Conservation (phyloP, 257 asterid genomes). For the Cinchona pubescens region DNA sequence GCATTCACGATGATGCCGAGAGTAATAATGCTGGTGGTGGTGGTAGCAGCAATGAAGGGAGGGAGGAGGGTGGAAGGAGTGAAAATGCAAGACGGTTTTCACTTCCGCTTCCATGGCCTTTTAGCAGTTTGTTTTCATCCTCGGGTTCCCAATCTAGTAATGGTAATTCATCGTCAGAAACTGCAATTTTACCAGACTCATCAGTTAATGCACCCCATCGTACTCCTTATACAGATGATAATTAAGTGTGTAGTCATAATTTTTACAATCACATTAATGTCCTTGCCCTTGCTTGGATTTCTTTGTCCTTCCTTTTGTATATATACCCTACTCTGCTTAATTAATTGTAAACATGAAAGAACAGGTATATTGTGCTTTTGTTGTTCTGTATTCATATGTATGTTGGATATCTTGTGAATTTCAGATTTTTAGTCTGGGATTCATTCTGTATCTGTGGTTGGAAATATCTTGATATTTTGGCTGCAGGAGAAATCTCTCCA, state of each 20-base stretch:
- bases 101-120: conserved; percentile 74
- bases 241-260: conserved; percentile 19
- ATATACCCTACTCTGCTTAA: neutral
- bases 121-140: conserved; percentile 58
- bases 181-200: conserved; percentile 22
- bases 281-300: conserved; percentile 7
- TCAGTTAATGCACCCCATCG: conserved; percentile 31
- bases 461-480: neutral
- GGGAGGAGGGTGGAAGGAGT: conserved; percentile 29
- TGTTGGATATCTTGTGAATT: neutral
- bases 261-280: conserved; percentile 5
- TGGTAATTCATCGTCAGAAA: conserved; percentile 31
- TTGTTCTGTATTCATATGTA: neutral
- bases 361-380: neutral
- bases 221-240: conserved; percentile 35
- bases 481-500: neutral
- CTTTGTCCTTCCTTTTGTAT: neutral
- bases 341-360: neutral
- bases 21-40: conserved; percentile 10
- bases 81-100: conserved; percentile 53
- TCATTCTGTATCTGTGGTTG: no score
- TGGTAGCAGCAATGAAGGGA: conserved; percentile 12
- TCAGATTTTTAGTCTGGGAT: neutral
- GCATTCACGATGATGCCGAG: conserved; percentile 18
- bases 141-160: conserved; percentile 35